Base-by-base conservation (phyloP, 2,329 filamentous ascomycete species). In the Aspergillus sp. region DNA sequence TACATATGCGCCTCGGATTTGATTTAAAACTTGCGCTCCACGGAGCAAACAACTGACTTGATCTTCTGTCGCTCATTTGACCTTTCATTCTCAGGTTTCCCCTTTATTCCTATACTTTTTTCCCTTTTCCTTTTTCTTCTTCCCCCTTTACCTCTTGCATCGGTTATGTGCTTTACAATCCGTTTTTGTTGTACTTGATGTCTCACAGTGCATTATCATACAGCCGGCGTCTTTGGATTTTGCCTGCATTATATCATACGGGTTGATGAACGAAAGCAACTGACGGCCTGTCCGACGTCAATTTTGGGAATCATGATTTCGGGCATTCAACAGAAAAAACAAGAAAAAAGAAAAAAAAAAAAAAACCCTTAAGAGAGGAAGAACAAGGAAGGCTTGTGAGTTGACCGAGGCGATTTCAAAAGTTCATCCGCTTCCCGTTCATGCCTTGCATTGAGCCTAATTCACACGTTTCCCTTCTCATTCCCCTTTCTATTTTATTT, bases 171-270 rank as follows among this genome's bases (percentile, higher is more conserved):
- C 7, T 29, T n/a, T 24, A 55, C 42, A 36, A 31, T 18, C 61
- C 59, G 58, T 57, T 59, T 60, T 24, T 54, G 53, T 56, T 56
- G 54, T 62, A 59, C 52, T 61, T 56, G 32, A 61, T 63, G 53
- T 56, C 59, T 49, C 26, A 54, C 57, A 55, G 57, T 62, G 61
- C 63, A 61, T 56, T 64, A 52, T 64, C 63, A 64, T 57, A 58
- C 59, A 62, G 55, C 53, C 58, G 65, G 67, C 62, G 60, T 63
- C 63, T 57, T 64, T 64, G 67, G 61, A 59, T 60, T 58, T 51
- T 57, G 52, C 49, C 45, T 54, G 49, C 58, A 60, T 49, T 50
- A 54, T 50, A 54, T 52, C 49, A 52, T 53, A 54, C 46, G 58
- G 59, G 57, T 24, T 56, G 31, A 55, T 47, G 55, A 58, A 22